A percentile compares a stretch with the other conserved stretches of the same genome.
phyloP scores from a whole-genome alignment of 2,329 filamentous ascomycete species.

The Westerdykella ornata region DNA sequence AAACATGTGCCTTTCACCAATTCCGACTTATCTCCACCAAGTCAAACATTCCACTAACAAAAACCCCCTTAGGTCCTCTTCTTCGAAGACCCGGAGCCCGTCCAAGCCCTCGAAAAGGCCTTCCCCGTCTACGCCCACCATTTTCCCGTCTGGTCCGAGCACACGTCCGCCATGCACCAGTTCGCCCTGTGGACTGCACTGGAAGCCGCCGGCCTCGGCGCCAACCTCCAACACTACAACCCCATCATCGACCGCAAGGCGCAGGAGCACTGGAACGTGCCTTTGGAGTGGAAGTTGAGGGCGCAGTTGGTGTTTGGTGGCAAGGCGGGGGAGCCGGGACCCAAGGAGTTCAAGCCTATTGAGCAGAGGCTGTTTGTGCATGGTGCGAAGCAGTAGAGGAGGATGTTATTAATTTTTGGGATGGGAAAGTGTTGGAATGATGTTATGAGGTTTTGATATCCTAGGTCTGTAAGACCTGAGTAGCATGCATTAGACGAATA shows the following conservation, averaged over 20 bases:
- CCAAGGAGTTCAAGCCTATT: conserved; percentile 59
- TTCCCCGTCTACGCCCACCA: conserved; percentile 70
- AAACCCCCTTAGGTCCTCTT: conserved; percentile 58
- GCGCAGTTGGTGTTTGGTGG: conserved; percentile 82
- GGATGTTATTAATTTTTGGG: conserved; percentile 1
- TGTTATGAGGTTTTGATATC: too few relatives aligned
- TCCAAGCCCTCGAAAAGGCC: conserved; percentile 60
- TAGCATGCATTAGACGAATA: too few relatives aligned
- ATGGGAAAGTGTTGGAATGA: too few relatives aligned
- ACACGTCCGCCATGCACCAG: conserved; percentile 78
- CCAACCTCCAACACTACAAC: conserved; percentile 92
- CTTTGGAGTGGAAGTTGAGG: conserved; percentile 66
- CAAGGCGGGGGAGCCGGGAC: conserved; percentile 47
- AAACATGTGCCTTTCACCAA: background rate
- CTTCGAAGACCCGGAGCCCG: conserved; percentile 68
- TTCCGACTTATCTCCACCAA: background rate
- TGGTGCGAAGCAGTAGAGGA: conserved; percentile 29
- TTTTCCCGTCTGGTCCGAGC: conserved; percentile 69
- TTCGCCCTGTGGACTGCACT: conserved; percentile 74
- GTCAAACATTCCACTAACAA: conserved; percentile 8
- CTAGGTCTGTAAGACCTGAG: too few relatives aligned
- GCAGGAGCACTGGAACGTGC: conserved; percentile 61
- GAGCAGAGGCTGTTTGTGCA: conserved; percentile 53
- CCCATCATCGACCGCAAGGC: conserved; percentile 73
- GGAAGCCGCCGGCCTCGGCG: conserved; percentile 75